These are phyloP conservation scores for Alopecurus myosuroides DNA, from an alignment of 176 grass and related monocot genomes.

Conservation along the genomic window DNA sequence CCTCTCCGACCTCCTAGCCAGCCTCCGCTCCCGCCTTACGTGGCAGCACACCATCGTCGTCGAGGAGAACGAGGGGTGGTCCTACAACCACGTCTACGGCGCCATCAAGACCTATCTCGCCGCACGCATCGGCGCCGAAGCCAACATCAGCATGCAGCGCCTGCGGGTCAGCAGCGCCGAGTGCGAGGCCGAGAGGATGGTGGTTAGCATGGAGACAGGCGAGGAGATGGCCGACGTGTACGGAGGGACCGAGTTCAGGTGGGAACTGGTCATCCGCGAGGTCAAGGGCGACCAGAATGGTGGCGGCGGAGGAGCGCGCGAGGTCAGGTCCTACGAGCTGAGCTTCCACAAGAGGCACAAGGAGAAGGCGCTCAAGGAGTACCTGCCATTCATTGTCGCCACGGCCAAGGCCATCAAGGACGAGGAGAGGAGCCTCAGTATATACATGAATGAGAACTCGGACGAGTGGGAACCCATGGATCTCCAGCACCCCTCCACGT, in stretches of 20 bases:
- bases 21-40: slow-evolving; percentile 31
- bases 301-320: background rate
- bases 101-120: slow-evolving; percentile 31
- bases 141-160: background rate
- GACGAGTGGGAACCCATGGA: slow-evolving; percentile 55
- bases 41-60: slow-evolving; percentile 54
- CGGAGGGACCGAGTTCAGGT: slow-evolving; percentile 35
- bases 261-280: background rate
- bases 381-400: slow-evolving; percentile 61
- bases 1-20: slow-evolving; percentile 13
- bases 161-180: slow-evolving; percentile 29
- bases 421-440: slow-evolving; percentile 39
- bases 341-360: slow-evolving; percentile 70
- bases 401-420: slow-evolving; percentile 56
- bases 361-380: slow-evolving; percentile 57
- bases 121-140: slow-evolving; percentile 8
- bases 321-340: slow-evolving; percentile 47
- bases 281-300: background rate
- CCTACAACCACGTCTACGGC: slow-evolving; percentile 37
- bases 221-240: slow-evolving; percentile 48
- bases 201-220: slow-evolving; percentile 33
- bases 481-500: slow-evolving; percentile 82
- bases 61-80: slow-evolving; percentile 42
- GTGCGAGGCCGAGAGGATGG: slow-evolving; percentile 9
- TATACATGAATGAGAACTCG: slow-evolving; percentile 45